Base-by-base conservation (phyloP, 768 basidiomycete genomes). In the Leccinum longicurvipes region DNA sequence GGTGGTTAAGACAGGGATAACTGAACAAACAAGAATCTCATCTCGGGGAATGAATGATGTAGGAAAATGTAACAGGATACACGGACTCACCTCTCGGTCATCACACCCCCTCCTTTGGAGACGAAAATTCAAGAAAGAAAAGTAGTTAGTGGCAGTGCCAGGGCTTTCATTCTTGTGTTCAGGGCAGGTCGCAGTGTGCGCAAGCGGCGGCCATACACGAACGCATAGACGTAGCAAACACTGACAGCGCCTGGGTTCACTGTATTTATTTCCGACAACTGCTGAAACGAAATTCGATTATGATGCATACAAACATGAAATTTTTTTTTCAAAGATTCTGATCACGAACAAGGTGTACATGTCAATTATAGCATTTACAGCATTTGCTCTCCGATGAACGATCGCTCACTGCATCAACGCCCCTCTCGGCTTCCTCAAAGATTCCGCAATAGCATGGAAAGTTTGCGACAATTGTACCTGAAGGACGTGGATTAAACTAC, bases 401-500 rank as follows among this genome's bases (percentile, higher is more conserved):
- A 8, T 28, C n/a, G 28, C 15, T 63, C 64, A 63, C 51, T 69
- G 63, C 58, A 82, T 63, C 53, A 84, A 63, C 15, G 77, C 72
- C 6, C 79, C 82, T 59, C 82, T 69, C 10, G 82, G 76, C 56
- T 77, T 82, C 62, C 73, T 76, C 68, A 84, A 63, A 0, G 83
- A 82, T 54, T 82, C 80, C 0, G 83, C 82, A 47, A 83, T 76
- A 19, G 77, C 76, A 27, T 83, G 68, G 76, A 84, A 84, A 6
- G 82, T 77, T 48, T 79, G 69, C 1, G 82, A 76, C 11, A 84
- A 71, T 54, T 73, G 75, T 24, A 83, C 72, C 83, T 84, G 56
- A 21, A 29, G 23, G 27, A 55, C 3, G 11, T 27, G 8, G 19
- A 49, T 58, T 47, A 2, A 17, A 2, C 4, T 5, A 46, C 2